Evolutionary conservation across 2,329 filamentous ascomycete genomes (phyloP), one percentile per base, ranked within the genome.

Genomic region (Bipolaris sorokiniana): DNA sequence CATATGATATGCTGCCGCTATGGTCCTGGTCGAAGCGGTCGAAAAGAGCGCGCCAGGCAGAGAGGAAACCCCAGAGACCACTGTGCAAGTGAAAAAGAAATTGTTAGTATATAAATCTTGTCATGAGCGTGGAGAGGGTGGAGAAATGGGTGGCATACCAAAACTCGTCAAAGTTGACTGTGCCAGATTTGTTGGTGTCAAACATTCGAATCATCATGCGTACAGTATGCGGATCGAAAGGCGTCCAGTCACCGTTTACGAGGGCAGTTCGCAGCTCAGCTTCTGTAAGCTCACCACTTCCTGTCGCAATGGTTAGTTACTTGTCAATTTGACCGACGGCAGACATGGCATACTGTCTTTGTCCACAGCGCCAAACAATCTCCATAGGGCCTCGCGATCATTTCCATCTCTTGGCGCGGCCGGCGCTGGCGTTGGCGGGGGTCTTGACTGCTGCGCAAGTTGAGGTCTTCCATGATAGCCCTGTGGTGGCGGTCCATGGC

Each of bases 171-270:
- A 97, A 98, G 59, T 90, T 92, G 75, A 99, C 96, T 13, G 90
- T 90, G 49, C 93, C 92, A 61, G 86, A 90, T 67, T 91, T 89
- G 78, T 97, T 91, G 56, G 90, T 91, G 79, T 98, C 94, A 79
- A 99, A 99, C 95, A 99, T 98, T 73, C 93, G 90, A 66, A 99
- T 97, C 93, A 99, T 97, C 91, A 98, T 97, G 72, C 90, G 90
- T 64, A 98, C 93, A 1, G 95, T 99, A 69, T 97, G 90, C 4
- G 88, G 84, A 77, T 99, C 93, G 76, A 99, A 99, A 4, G 92
- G 86, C 1, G 91, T 91, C 86, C 91, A 97, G 82, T 99, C 95
- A 53, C 93, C 94, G 74, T 99, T 99, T 58, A 98, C 93, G 5
- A 99, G 87, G 18, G 95, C 95, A 1, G 90, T 89, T 9, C 91